phyloP scores from a whole-genome alignment of 148 eudicot genomes.

The Polygonum maritimum region DNA sequence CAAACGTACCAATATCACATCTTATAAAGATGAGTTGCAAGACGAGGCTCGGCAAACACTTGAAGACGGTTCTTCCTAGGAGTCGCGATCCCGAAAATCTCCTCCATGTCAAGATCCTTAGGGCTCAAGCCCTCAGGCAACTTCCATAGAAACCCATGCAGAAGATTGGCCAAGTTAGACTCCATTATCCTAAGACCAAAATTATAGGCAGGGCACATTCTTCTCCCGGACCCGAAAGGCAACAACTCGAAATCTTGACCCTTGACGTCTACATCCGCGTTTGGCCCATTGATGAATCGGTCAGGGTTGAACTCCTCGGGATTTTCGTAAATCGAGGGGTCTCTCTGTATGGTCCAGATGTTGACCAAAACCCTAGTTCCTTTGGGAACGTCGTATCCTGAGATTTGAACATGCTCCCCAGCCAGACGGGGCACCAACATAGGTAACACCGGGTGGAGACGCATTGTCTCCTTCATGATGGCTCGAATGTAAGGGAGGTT shows the following conservation, averaged over 20 bases:
- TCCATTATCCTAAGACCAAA: constrained; percentile 67
- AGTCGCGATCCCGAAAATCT: constrained; percentile 66
- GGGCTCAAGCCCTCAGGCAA: constrained; percentile 44
- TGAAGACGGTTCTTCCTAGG: constrained; percentile 59
- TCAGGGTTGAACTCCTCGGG: constrained; percentile 68
- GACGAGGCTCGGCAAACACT: constrained; percentile 39
- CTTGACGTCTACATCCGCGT: constrained; percentile 51
- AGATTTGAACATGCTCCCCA: constrained; percentile 48
- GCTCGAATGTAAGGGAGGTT: constrained; percentile 67
- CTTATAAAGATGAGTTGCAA: constrained; percentile 32
- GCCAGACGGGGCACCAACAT: constrained; percentile 61
- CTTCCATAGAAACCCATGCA: constrained; percentile 77
- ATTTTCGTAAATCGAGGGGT: constrained; percentile 50
- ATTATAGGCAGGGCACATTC: constrained; percentile 88
- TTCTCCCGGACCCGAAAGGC: constrained; percentile 80
- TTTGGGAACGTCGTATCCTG: constrained; percentile 58
- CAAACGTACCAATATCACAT: constrained; percentile 7
- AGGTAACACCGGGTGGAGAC: constrained; percentile 85
- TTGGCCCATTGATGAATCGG: constrained; percentile 38
- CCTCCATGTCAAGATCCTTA: constrained; percentile 67
- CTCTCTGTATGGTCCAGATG: constrained; percentile 70
- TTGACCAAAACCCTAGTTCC: constrained; percentile 56
- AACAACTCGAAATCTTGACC: constrained; percentile 66
- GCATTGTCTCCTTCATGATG: constrained; percentile 77
- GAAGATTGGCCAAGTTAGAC: constrained; percentile 64